Base-by-base conservation (phyloP, 768 basidiomycete species). In the Favolaschia claudopus region DNA sequence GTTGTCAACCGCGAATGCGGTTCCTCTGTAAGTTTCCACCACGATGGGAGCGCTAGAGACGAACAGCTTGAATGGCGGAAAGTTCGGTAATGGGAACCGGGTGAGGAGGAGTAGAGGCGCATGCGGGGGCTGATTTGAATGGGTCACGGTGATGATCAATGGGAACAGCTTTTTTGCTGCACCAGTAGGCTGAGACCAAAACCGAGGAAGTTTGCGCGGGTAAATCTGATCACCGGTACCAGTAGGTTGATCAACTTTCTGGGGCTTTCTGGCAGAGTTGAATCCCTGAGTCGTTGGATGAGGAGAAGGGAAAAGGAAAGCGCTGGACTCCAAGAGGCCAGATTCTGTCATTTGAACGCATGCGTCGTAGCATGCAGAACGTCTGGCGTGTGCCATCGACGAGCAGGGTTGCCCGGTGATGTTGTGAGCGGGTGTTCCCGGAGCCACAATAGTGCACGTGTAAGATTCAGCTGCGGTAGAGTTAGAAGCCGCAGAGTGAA, bases 21-120 rank as follows among this genome's bases (percentile, higher is more conserved):
- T 77, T 15, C 78, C 84, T 50, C 76, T 81, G 39, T 71, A 69
- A 34, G 86, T 77, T 34, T 72, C 73, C 29, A 89, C 73, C 2
- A 64, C 69, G 27, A 80, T 69, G 0, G 82, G 72, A 7, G 75
- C 61, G 0, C 85, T 85, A 3, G 82, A 77, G 48, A 82, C 81
- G 72, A 89, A 93, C 7, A 94, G 70, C 43, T 79, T 77, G 72
- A 93, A 86, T 31, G 72, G 65, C 3, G 77, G 69, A 20, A 93
- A 67, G 22, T 73, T 65, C 3, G 92, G 91, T 7, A 93, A 75
- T 15, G 90, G 89, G 24, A 79, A 77, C 40, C 87, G 81, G 8
- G 91, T 90, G 36, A 95, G 76, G 32, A 95, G 69, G 17, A 86
- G 69, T 53, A 95, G 74, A 4, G 91, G 87, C 12, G 80, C 82